Base-by-base conservation (phyloP, 2,329 filamentous ascomycete species). In the Paraphoma chrysanthemicola region DNA sequence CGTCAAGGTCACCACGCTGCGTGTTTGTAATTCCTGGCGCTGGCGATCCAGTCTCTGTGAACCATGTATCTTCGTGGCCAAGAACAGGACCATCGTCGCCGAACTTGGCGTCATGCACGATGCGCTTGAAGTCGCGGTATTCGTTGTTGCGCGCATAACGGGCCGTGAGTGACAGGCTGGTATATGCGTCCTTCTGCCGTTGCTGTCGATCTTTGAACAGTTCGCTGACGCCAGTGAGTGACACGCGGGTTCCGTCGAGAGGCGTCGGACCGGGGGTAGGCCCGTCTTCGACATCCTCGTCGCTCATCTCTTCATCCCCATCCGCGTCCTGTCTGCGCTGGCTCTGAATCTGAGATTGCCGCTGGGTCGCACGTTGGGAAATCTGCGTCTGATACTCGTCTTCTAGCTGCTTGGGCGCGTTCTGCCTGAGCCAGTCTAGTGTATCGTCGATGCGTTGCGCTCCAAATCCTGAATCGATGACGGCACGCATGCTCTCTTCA, bases 31-130 rank as follows among this genome's bases (percentile, higher is more conserved):
- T 68, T 10, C 80, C 79, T 16, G 78, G 77, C 2, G 75, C 71
- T 14, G 79, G 78, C 9, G 70, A 69, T 36, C 81, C 80, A 62
- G 80, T 78, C 53, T 83, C 77, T 11, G 82, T 80, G 69, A 91
- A 90, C 88, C 88, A 91, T 10, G 85, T 85, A 11, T 81, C 83
- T 9, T 83, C 74, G 48, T 85, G 80, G 0, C 87, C 84, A 14
- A 88, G 69, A 0, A 81, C 80, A 3, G 83, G 82, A 1, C 81
- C 81, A 3, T 82, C 78, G 49, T 85, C 79, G n/a, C 81, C 81
- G 60, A 86, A 78, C 47, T 81, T 82, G 29, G 86, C 82, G 62
- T 89, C 86, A 70, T 89, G 87, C 3, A 89, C 79, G n/a, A 85
- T 75, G 8, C 80, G 77, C 68, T 86, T 86, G 79, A 89, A 90